Evolutionary conservation across 2,329 filamentous ascomycete species (phyloP), one percentile per base, ranked within the genome.

Genomic region (Phoma herbarum): DNA sequence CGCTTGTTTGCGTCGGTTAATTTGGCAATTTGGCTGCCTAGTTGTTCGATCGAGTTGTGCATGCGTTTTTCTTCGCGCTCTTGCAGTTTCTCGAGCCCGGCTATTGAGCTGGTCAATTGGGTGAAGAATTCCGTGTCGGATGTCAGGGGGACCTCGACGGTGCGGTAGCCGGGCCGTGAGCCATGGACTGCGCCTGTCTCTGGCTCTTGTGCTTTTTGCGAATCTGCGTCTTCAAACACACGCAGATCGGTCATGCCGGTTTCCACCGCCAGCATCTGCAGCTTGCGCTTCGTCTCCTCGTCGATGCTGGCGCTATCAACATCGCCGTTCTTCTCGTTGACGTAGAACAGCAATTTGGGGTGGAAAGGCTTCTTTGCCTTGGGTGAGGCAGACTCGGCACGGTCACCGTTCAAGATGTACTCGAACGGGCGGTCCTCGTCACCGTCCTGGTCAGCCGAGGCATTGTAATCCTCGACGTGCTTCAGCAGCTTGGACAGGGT

Each of bases 121-220:
- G 86, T 84, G 75, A 96, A 96, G 76, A 96, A 96, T 71, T 93
- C 86, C 20, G 84, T 83, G 69, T 95, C 92, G 23, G 91, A 91
- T 2, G 86, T 86, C 2, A 96, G 80, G 18, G 91, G 90, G 7
- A 96, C 85, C 72, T 93, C 88, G n/a, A 96, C 81, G 58, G 76
- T 77, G 23, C 79, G 76, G 64, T 81, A 72, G 25, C 66, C 69
- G 8, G 62, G 59, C 11, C 64, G 64, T 10, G 57, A 58, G 9
- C 58, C 55, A 0, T 62, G 39, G 9, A 37, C 25, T 52, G 41
- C 14, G 18, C 54, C 56, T 14, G 52, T 31, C 2, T 51, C 31
- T 23, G 41, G 55, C 42, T 49, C 47, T 12, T 25, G 11, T 8
- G 41, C n/a, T 18, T 55, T 33, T 9, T 60, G 44, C 6, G 63